phyloP scores from a whole-genome alignment of 192 early-diverging fungal species.

The Obelidium mucronatum region DNA sequence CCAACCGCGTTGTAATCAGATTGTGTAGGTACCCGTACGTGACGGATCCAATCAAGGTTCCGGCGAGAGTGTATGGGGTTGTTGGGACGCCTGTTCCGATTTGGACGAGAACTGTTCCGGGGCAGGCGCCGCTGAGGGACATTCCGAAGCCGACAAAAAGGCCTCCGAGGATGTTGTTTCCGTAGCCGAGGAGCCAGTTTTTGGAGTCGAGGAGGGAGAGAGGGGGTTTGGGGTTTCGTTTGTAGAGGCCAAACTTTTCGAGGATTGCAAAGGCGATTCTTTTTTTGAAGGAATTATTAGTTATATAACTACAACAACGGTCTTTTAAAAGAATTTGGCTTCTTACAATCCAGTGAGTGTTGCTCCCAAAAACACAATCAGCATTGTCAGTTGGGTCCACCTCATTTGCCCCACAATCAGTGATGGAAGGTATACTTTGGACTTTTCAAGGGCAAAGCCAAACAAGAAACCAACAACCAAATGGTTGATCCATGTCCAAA shows the following conservation, averaged over 20 bases:
- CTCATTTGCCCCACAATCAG: no score
- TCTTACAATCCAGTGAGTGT: no score
- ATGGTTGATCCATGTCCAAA: no score
- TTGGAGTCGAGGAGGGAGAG: neutral
- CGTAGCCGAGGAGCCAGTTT: neutral
- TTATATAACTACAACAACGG: no score
- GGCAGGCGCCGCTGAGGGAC: slow-evolving; percentile 43
- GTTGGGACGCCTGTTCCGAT: slow-evolving; percentile 37
- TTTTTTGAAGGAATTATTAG: no score
- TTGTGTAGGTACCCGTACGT: slow-evolving; percentile 34
- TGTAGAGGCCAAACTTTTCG: slow-evolving; percentile 27
- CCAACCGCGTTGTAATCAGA: neutral
- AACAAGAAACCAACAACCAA: no score
- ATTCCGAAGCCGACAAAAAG: slow-evolving; percentile 40
- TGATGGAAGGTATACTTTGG: no score
- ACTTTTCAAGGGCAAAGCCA: no score
- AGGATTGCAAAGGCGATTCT: slow-evolving; percentile 27
- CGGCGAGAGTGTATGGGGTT: slow-evolving; percentile 13
- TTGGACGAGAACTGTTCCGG: slow-evolving; percentile 46
- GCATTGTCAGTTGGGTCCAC: no score
- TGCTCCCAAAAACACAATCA: no score
- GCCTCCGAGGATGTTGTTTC: slow-evolving; percentile 38
- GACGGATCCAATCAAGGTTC: slow-evolving; percentile 29
- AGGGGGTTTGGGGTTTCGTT: slow-evolving; percentile 26
- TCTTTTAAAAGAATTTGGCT: no score